phyloP scores from a whole-genome alignment of 139 green algal species.

The Coccomyxa sp. region DNA sequence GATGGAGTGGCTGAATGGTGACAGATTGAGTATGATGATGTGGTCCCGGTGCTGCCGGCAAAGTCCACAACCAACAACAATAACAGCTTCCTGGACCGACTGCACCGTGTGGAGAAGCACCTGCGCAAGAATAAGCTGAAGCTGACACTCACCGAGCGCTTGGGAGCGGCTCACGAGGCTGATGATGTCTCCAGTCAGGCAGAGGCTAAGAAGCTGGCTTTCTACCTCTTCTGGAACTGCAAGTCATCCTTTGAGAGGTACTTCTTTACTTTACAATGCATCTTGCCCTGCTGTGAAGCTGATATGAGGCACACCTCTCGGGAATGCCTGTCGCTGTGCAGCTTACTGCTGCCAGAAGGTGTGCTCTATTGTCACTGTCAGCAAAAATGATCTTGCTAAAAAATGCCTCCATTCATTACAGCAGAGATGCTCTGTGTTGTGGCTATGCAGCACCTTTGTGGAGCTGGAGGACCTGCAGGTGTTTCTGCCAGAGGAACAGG shows the following conservation, averaged over 20 bases:
- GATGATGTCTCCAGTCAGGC: constrained; percentile 34
- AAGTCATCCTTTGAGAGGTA: constrained; percentile 32
- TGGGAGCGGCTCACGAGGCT: constrained; percentile 22
- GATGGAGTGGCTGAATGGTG: too few species aligned
- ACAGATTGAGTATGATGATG: background rate
- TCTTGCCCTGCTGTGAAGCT: background rate
- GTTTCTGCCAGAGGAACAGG: constrained; percentile 34
- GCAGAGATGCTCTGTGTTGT: background rate
- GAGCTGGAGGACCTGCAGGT: constrained; percentile 36
- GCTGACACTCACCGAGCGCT: constrained; percentile 48
- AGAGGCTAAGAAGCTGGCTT: constrained; percentile 60
- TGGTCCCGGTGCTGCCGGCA: background rate
- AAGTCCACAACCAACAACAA: background rate
- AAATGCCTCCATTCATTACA: too few species aligned
- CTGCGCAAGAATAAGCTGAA: constrained; percentile 59
- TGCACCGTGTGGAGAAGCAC: constrained; percentile 50
- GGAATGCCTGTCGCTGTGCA: background rate
- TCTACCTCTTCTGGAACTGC: constrained; percentile 62
- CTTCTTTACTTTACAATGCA: background rate
- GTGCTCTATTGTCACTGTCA: too few species aligned
- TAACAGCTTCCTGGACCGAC: constrained; percentile 2
- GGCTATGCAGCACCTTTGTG: background rate
- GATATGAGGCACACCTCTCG: background rate
- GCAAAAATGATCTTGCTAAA: too few species aligned
- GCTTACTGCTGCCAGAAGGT: background rate